Conservation (phyloP, 2,329 filamentous ascomycete species). For the Corniculantispora saksenae region DNA sequence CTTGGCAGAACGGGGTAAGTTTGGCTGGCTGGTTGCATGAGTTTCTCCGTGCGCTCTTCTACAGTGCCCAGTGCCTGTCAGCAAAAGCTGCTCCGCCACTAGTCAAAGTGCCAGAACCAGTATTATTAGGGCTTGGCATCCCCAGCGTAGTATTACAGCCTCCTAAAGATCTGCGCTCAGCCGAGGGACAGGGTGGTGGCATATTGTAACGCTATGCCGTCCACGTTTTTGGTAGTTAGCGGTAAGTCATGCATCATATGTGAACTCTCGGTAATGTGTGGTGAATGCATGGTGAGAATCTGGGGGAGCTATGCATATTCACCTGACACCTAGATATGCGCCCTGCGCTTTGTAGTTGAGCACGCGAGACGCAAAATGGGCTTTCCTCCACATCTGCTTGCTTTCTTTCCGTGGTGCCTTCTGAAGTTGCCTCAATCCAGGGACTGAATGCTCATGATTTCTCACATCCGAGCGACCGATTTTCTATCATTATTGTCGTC, state of each 20-base stretch:
- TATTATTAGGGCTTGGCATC: not conserved
- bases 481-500: not conserved
- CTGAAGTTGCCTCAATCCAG: not conserved
- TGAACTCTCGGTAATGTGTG: not conserved
- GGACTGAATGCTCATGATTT: not conserved
- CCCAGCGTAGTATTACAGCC: not conserved
- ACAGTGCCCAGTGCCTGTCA: not conserved
- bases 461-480: not conserved
- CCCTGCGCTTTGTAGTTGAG: not conserved
- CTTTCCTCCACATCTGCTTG: not conserved
- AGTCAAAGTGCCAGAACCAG: not conserved
- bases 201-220: not conserved
- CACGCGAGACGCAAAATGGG: not conserved
- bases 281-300: not conserved
- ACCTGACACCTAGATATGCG: not conserved
- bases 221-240: not conserved
- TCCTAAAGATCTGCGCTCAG: not conserved
- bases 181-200: not conserved
- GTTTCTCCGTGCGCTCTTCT: not conserved
- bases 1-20: not conserved
- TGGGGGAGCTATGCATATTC: not conserved
- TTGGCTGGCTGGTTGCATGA: not conserved
- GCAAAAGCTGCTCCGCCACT: not conserved
- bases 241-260: not conserved
- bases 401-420: not conserved